Conservation (phyloP, 768 basidiomycete genomes). For the Calocybe indica region DNA sequence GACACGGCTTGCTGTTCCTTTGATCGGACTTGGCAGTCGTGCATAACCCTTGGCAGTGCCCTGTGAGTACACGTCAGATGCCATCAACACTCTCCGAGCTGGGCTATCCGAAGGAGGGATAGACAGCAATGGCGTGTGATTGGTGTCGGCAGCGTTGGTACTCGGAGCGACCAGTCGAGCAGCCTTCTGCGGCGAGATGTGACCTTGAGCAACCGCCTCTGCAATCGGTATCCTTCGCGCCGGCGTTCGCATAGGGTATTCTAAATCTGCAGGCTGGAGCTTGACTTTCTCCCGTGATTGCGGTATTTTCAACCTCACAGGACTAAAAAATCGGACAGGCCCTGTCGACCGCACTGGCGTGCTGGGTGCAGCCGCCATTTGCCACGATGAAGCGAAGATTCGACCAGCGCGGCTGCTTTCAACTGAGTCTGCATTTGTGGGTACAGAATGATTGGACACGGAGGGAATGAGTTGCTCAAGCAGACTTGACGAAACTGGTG, state of each 20-base stretch:
- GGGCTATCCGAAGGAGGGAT: slow-evolving; percentile 33
- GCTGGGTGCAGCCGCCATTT: slow-evolving; percentile 9
- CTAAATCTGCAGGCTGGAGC: slow-evolving; percentile 18
- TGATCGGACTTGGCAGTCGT: too few species aligned
- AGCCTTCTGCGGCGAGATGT: slow-evolving; percentile 43
- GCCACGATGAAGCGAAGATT: too few species aligned
- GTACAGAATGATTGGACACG: too few species aligned
- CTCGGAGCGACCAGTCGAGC: slow-evolving; percentile 25
- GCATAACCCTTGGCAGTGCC: too few species aligned
- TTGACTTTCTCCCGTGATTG: slow-evolving; percentile 28
- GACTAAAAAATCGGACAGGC: slow-evolving; percentile 16
- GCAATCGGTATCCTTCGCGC: slow-evolving; percentile 58
- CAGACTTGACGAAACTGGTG: too few species aligned
- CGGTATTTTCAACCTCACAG: slow-evolving; percentile 9
- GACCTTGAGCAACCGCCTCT: slow-evolving; percentile 43
- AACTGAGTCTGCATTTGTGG: too few species aligned
- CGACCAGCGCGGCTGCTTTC: too few species aligned
- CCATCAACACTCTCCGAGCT: slow-evolving; percentile 28
- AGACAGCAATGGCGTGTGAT: slow-evolving; percentile 20
- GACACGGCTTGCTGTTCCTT: too few species aligned
- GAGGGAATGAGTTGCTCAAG: too few species aligned
- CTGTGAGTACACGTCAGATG: slow-evolving; percentile 24
- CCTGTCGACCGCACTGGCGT: slow-evolving; percentile 12
- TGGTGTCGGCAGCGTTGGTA: slow-evolving; percentile 7
- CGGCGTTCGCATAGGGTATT: slow-evolving; percentile 47